Conservation (phyloP, 495 filamentous ascomycete species). For the Podospora fimiseda region DNA sequence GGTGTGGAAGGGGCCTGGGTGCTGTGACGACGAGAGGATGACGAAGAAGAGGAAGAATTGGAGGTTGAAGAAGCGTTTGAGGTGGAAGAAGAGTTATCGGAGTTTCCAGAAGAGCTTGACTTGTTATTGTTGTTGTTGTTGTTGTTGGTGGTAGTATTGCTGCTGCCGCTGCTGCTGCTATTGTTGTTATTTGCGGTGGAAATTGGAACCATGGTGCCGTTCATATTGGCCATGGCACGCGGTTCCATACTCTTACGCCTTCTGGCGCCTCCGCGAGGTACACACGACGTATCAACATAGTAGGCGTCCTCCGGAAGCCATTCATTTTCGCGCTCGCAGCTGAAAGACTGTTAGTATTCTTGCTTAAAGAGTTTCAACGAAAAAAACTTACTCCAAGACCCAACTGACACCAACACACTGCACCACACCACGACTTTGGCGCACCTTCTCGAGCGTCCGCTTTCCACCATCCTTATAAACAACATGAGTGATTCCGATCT, state of each 20-base stretch:
- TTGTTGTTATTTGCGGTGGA: slow-evolving; percentile 30
- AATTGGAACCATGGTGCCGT: slow-evolving; percentile 54
- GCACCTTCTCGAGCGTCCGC: slow-evolving; percentile 80
- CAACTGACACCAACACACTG: slow-evolving; percentile 81
- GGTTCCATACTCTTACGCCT: slow-evolving; percentile 92
- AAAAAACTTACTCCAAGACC: slow-evolving; percentile 71
- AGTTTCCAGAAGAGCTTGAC: background rate
- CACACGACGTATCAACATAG: slow-evolving; percentile 59
- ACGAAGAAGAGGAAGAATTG: background rate
- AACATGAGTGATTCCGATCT: slow-evolving; percentile 86
- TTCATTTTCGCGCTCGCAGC: slow-evolving; percentile 71
- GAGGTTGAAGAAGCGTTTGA: background rate
- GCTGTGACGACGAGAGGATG: background rate
- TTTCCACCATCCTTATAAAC: slow-evolving; percentile 91
- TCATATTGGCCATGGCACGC: slow-evolving; percentile 63
- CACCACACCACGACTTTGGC: slow-evolving; percentile 65
- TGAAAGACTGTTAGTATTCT: slow-evolving; percentile 5
- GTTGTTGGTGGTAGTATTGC: slow-evolving; percentile 14
- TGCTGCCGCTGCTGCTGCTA: slow-evolving; percentile 39
- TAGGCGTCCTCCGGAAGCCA: slow-evolving; percentile 70
- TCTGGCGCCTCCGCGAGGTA: slow-evolving; percentile 70
- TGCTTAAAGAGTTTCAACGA: background rate
- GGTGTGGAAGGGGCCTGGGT: slow-evolving; percentile 5
- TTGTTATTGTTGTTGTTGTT: background rate
- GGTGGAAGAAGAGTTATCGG: background rate